These are phyloP conservation scores for Lentinus tigrinus DNA, from an alignment of 768 basidiomycete genomes.

Conservation along the genomic window DNA sequence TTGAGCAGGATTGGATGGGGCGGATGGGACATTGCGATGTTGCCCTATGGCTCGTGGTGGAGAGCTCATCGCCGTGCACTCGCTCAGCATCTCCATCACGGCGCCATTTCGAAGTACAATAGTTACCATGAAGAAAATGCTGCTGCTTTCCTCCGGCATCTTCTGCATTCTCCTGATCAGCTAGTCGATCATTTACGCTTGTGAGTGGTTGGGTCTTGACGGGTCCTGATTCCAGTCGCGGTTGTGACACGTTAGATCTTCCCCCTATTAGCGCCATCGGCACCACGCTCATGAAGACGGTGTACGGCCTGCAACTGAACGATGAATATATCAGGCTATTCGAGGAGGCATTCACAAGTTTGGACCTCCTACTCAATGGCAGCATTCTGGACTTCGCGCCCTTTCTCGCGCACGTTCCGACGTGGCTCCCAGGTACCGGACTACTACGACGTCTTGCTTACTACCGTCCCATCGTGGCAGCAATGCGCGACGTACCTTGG, in stretches of 20 bases:
- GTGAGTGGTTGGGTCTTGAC: too few species aligned
- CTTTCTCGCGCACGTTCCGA: slow-evolving; percentile 50
- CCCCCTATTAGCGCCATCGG: not conserved
- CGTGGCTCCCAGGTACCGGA: slow-evolving; percentile 61
- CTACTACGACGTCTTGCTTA: slow-evolving; percentile 55
- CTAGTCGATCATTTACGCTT: not conserved
- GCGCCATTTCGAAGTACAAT: not conserved
- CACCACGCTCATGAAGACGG: not conserved
- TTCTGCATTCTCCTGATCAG: not conserved
- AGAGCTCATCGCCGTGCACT: slow-evolving; percentile 1
- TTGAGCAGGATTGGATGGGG: not conserved
- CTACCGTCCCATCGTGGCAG: slow-evolving; percentile 61
- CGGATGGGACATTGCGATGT: not conserved
- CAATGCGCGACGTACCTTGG: slow-evolving; percentile 61
- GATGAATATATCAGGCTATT: slow-evolving; percentile 2
- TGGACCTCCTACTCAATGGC: slow-evolving; percentile 14
- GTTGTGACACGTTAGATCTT: not conserved
- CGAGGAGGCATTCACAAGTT: slow-evolving; percentile 2
- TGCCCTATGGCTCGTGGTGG: slow-evolving; percentile 4
- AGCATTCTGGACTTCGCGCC: slow-evolving; percentile 26
- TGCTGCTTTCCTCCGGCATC: not conserved
- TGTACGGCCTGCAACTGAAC: not conserved
- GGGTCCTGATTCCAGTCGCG: not conserved
- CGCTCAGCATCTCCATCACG: not conserved
- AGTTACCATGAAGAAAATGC: not conserved